Evolutionary conservation across 177 flowering plant genomes (phyloP), one percentile per base, ranked within the genome.

Genomic region (Telopea speciosissima): DNA sequence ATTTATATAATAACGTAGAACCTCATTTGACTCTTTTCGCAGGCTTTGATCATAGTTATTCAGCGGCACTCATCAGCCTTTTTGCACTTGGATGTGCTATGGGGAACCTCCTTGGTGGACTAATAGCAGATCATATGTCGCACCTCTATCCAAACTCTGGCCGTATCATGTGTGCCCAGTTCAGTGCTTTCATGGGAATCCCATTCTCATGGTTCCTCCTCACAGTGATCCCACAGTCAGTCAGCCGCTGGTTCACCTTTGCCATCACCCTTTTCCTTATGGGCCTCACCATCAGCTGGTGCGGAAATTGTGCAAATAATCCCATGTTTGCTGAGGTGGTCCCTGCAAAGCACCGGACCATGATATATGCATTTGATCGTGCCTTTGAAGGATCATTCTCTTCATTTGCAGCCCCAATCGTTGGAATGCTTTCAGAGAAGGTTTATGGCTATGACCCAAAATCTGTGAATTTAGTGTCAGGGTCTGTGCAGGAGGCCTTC

Each of bases 261-360:
- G 88, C 85, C 33, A 58, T 71, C 74, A 91, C 97, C 28, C 89
- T 93, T 59, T 79, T 90, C 63, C 45, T 87, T 52, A 93, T 90
- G 98, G 98, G 98, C 44, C 78, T 93, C 42, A 88, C 92, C 8
- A 92, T 93, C 67, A 93, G 97, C 82, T 93, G 98, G 98, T 84
- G 84, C 72, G 91, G 72, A 28, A 86, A 89, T 21, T 94, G 94
- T 49, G 90, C 83, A 17, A 91, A 93, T 75, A 96, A 77, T 63
- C 98, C 98, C 9, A 90, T 93, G 74, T 93, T 92, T 72, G 98
- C 98, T 3, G 98, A 93, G 75, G 96, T 93, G 0, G 98, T 92
- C 61, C 98, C 98, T 3, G 67, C 81, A 62, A 89, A 84, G 66
- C 96, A 93, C 73, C 87, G 98, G 58, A 93, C 98, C 65, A 90